Base-by-base conservation (phyloP, 2,329 filamentous ascomycete genomes). In the Lasiodiplodia gonubiensis region DNA sequence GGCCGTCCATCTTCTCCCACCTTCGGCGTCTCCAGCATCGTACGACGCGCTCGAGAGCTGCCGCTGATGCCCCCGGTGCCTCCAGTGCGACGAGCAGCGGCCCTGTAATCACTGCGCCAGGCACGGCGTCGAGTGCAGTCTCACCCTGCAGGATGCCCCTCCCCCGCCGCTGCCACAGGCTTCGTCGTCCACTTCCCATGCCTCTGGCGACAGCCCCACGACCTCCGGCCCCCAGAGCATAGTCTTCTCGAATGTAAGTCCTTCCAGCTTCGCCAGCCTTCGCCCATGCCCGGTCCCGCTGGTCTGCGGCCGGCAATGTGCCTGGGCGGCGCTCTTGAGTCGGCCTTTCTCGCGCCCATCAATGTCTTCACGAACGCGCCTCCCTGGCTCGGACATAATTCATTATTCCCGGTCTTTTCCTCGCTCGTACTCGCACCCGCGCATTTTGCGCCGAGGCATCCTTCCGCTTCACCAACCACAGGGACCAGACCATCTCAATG, bases 71-170 rank as follows among this genome's bases (percentile, higher is more conserved):
- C 25, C 42, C 21, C 12, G 23, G 39, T 60, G 33, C 42, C 53
- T 68, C 23, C 67, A 79, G 77, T 79, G 77, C 70, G 77, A 79
- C 67, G 77, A 79, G 70, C 72, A 73, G 37, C 77, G 75, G 66
- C 77, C 77, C 12, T 79, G 77, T 66, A 76, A 75, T 23, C 78
- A 75, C 68, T 79, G 77, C 70, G 71, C 75, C 52, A 73, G 77
- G 64, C 77, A 79, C 70, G 73, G 75, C 42, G 77, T 79, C 16
- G 70, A 72, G 60, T 79, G 77, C 69, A 78, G 75, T 68, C 72
- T 79, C 30, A 67, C 65, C 21, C 27, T 27, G 55, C 65, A 30
- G 30, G 54, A 67, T 14, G 64, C 37, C 51, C 23, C 65, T 49
- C 64, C 53, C 10, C 52, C 64, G 27, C 55, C 55, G 33, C 54